phyloP scores from a whole-genome alignment of 2,329 filamentous ascomycete genomes.

The Paramyrothecium roridum region DNA sequence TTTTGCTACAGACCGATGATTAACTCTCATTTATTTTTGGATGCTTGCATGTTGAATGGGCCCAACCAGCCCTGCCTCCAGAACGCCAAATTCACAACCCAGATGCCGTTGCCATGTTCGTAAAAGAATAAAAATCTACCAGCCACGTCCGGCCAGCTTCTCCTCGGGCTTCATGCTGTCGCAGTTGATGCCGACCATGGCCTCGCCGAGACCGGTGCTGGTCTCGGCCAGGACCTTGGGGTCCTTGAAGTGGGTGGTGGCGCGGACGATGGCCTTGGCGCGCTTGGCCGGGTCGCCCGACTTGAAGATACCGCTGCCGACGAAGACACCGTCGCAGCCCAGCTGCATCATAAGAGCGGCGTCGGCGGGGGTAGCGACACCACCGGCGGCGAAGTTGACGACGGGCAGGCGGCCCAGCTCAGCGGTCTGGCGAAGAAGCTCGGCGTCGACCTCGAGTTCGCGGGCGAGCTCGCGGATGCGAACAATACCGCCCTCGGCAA shows the following conservation, averaged over 20 bases:
- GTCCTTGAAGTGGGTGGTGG: slow-evolving; percentile 87
- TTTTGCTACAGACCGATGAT: too few relatives aligned
- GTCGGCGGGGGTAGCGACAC: slow-evolving; percentile 97
- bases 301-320: slow-evolving; percentile 97
- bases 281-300: slow-evolving; percentile 85
- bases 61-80: background rate
- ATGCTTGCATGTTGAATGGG: too few relatives aligned
- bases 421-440: slow-evolving; percentile 80
- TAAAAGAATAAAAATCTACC: slow-evolving; percentile 51
- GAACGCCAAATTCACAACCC: background rate
- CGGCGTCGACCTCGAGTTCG: slow-evolving; percentile 74
- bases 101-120: background rate
- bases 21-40: too few relatives aligned
- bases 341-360: slow-evolving; percentile 98
- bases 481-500: slow-evolving; percentile 50
- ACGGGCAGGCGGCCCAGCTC: slow-evolving; percentile 86
- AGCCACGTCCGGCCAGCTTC: slow-evolving; percentile 82
- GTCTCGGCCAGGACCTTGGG: slow-evolving; percentile 82
- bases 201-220: slow-evolving; percentile 87
- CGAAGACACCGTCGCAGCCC: slow-evolving; percentile 96
- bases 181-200: slow-evolving; percentile 95
- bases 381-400: slow-evolving; percentile 97
- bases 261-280: slow-evolving; percentile 91
- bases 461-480: slow-evolving; percentile 70
- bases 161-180: slow-evolving; percentile 72